Evolutionary conservation across 306 rosid species (phyloP), one percentile per base, ranked within the genome.

Genomic region (Comarum palustre): DNA sequence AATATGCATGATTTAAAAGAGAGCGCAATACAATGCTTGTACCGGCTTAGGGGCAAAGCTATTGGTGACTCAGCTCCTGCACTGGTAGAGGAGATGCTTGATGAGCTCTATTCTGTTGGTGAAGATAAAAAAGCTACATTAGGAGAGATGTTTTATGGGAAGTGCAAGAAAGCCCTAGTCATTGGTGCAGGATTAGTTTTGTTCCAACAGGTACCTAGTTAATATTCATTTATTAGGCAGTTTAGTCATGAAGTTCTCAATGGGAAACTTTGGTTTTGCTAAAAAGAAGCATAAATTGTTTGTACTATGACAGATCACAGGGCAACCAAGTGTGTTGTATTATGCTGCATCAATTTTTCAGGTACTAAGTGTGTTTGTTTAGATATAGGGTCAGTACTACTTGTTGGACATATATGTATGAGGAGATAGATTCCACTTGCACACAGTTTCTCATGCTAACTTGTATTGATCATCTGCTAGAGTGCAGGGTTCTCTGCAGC

Each of bases 321-420:
- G 99, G 65, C 99, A 95, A 80, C 99, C 99, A 41, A 95, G 99
- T 75, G 99, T 95, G 78, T 87, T 95, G 24, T 95, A 95, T 84
- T 95, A 95, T 84, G 97, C 99, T 62, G 83, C 88, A 68, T 82
- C 99, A 19, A 91, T 95, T 85, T 86, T 95, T 74, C 91, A 90
- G 99, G 97, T 95, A 86, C 71, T 81, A 77, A n/a, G n/a, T n/a
- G n/a, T n/a, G n/a, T n/a, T n/a, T n/a, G n/a, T 74, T 73, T 78
- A 45, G 68, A 42, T 54, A 15, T 55, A 70, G 75, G 64, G 25
- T n/a, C n/a, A n/a, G n/a, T n/a, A n/a, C n/a, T 72, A 79, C 73
- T 20, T 8, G 15, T 63, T 79, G 60, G 68, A 54, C 41, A 42
- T 75, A 72, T 75, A 72, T 81, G 17, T n/a, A n/a, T n/a, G n/a